These are phyloP conservation scores for Gracilaria gracilis DNA, from an alignment of 23 red algal genomes.

Conservation along the genomic window DNA sequence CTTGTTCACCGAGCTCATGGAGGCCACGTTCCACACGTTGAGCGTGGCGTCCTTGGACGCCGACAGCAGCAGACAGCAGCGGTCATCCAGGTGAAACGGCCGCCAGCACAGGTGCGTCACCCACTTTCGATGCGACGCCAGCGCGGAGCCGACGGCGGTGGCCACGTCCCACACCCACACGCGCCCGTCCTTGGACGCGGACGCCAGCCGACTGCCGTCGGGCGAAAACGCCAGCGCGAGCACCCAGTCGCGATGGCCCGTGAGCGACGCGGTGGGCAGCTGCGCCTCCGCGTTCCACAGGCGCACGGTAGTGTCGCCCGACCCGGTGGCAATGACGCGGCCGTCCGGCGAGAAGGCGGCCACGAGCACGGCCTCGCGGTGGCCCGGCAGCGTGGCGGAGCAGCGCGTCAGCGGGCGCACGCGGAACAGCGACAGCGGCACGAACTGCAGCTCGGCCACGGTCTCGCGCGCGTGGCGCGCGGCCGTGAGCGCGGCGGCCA, in stretches of 20 bases:
- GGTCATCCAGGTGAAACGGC: conserved; percentile 77
- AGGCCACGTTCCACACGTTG: conserved; percentile 84
- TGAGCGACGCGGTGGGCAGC: conserved; percentile 66
- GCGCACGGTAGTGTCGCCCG: conserved; percentile 90
- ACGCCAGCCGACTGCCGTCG: conserved; percentile 52
- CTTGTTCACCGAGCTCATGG: conserved; percentile 42
- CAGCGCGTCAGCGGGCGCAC: conserved; percentile 86
- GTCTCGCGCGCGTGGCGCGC: conserved; percentile 37
- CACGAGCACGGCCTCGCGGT: conserved; percentile 83
- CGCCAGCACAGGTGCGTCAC: conserved; percentile 85
- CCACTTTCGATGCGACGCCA: conserved; percentile 82
- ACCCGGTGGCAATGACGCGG: conserved; percentile 68
- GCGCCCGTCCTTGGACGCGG: conserved; percentile 50
- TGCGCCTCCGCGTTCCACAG: conserved; percentile 81
- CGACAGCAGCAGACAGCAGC: conserved; percentile 41
- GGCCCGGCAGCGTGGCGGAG: conserved; percentile 81
- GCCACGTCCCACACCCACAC: conserved; percentile 48
- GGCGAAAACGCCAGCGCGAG: conserved; percentile 83
- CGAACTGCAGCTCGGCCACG: conserved; percentile 69
- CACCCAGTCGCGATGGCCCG: conserved; percentile 87
- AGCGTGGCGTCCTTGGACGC: conserved; percentile 82
- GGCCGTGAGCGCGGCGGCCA: conserved; percentile 12
- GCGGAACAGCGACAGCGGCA: conserved; percentile 87
- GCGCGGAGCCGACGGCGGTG: neutral
- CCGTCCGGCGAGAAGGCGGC: conserved; percentile 86